Conservation (phyloP, 176 grass and related monocot species). For the Avena eriantha region DNA sequence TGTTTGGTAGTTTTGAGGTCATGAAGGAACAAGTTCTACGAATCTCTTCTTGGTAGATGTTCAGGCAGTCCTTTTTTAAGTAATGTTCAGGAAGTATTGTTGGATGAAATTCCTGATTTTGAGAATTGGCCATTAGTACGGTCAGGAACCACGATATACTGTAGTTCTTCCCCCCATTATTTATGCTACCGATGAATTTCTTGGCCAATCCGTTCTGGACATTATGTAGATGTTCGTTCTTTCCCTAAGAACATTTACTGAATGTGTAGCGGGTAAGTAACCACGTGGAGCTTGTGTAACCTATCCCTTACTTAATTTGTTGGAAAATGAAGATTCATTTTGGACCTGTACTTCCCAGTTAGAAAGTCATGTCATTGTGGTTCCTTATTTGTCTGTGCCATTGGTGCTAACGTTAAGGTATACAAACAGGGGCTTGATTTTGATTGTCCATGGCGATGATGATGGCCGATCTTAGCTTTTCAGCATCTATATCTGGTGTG, state of each 20-base stretch:
- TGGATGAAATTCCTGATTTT: background rate
- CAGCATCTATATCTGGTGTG: constrained; percentile 61
- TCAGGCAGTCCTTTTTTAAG: background rate
- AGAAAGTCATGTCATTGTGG: background rate
- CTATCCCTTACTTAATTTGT: constrained; percentile 10
- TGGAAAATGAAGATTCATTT: background rate
- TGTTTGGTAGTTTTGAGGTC: background rate
- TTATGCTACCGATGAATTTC: constrained; percentile 14
- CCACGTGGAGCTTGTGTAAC: constrained; percentile 7
- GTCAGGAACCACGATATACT: background rate
- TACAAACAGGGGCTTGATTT: constrained; percentile 34
- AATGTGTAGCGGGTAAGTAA: background rate
- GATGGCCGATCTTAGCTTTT: constrained; percentile 72
- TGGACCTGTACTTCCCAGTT: constrained; percentile 14
- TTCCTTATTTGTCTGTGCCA: constrained; percentile 4
- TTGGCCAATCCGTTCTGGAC: background rate
- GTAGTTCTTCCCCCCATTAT: background rate
- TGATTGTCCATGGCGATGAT: constrained; percentile 61
- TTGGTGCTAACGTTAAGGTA: constrained; percentile 19
- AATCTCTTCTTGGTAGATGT: constrained; percentile 15
- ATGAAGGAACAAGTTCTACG: background rate
- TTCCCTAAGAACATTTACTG: background rate
- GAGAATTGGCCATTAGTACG: background rate
- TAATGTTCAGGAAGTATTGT: background rate
- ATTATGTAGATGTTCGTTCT: background rate